Evolutionary conservation across 768 basidiomycete genomes (phyloP), one percentile per base, ranked within the genome.

Genomic region (Tulasnella sp.): DNA sequence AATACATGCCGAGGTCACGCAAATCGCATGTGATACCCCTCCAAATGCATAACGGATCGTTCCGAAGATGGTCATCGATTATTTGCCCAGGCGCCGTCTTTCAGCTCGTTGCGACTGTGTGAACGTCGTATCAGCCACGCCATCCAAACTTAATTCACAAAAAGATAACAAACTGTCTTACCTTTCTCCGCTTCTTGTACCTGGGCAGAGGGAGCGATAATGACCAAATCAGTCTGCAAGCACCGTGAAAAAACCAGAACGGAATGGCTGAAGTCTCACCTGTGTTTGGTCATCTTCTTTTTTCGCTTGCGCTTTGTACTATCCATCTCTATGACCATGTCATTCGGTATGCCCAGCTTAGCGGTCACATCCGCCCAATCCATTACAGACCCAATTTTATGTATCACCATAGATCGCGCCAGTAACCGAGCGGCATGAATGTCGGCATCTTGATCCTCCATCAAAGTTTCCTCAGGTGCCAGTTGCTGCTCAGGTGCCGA

Each of bases 261-360:
- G 25, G 20, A 15, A 22, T 25, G 27, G 28, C 10, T 28, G 2
- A 27, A 29, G 3, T 72, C 84, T 66, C 61, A 89, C 88, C 92
- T 92, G 66, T 93, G 90, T 69, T 91, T 93, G 75, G 83, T 88
- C 81, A 93, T 93, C 79, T 92, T 93, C 78, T 79, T 83, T 72
- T 78, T 72, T 59, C 78, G 74, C 72, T 90, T 90, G 65, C 86
- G 76, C 71, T 81, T 83, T 25, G 77, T 78, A 58, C 86, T 88
- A 59, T 89, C 87, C 67, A 85, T 70, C 63, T 78, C 65, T 13
- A 85, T 72, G 37, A 69, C 69, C n/a, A 72, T 72, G 58, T 66
- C 64, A 39, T 70, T 67, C 28, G 72, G 66, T 34, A 85, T 59
- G 25, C 85, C 87, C 5, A 91, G 69, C 43, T 69, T 68, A 56